A percentile compares a stretch with the other conserved stretches of the same genome.
Conservation (phyloP, 257 asterid species). For the Sherardia arvensis region DNA sequence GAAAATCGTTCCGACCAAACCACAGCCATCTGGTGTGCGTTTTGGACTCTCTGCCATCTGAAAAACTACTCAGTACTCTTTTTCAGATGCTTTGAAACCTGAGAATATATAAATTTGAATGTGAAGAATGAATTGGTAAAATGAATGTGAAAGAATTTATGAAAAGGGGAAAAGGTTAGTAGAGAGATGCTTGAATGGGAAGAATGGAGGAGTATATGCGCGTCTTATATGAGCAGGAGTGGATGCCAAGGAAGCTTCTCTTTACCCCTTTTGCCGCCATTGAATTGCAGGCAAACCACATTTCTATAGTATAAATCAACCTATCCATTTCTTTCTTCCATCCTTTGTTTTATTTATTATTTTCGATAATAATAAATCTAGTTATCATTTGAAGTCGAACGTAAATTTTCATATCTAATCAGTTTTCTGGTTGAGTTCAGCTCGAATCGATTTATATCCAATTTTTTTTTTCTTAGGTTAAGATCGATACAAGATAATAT, state of each 20-base stretch:
- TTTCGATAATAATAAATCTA: too few relatives aligned
- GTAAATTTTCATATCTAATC: too few relatives aligned
- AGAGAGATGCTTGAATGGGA: slow-evolving; percentile 26
- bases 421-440: too few relatives aligned
- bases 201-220: slow-evolving; percentile 21
- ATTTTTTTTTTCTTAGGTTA: too few relatives aligned
- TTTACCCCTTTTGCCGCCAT: slow-evolving; percentile 24
- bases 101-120: too few relatives aligned
- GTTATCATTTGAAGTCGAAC: too few relatives aligned
- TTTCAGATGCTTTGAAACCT: background rate
- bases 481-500: too few relatives aligned
- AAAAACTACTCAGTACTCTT: background rate
- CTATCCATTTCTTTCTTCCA: background rate
- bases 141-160: background rate
- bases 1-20: slow-evolving; percentile 34
- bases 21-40: slow-evolving; percentile 38
- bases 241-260: slow-evolving; percentile 43
- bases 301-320: background rate
- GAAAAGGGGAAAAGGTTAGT: background rate
- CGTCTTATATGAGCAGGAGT: slow-evolving; percentile 19
- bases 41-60: slow-evolving; percentile 30
- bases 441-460: too few relatives aligned
- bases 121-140: background rate
- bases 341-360: too few relatives aligned
- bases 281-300: slow-evolving; percentile 12